These are phyloP conservation scores for Tulasnella sp. DNA, from an alignment of 768 basidiomycete species.

Conservation along the genomic window DNA sequence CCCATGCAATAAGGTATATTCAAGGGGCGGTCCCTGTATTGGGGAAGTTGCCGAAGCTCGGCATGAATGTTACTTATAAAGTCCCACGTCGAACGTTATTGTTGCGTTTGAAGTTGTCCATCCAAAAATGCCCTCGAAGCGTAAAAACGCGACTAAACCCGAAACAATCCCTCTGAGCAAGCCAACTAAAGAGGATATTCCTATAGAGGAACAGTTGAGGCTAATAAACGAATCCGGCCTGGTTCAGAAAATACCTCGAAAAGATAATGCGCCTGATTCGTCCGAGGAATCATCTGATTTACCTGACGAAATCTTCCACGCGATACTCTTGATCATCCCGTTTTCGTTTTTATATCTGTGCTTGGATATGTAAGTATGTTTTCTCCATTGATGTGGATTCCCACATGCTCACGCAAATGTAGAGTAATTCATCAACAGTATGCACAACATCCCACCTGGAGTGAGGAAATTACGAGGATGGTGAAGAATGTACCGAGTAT, in stretches of 20 bases:
- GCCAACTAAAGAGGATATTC: slow-evolving; percentile 46
- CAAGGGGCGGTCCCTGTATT: too few species aligned
- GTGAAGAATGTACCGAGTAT: slow-evolving; percentile 58
- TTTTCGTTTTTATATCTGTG: slow-evolving; percentile 59
- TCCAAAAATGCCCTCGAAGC: too few species aligned
- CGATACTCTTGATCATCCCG: slow-evolving; percentile 53
- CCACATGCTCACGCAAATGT: slow-evolving; percentile 10
- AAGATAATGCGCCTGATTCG: not conserved
- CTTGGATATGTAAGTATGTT: slow-evolving; percentile 65
- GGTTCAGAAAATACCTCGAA: slow-evolving; percentile 20
- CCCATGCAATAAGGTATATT: too few species aligned
- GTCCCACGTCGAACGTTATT: too few species aligned
- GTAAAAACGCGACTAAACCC: too few species aligned
- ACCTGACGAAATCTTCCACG: slow-evolving; percentile 57
- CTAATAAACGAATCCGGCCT: slow-evolving; percentile 51
- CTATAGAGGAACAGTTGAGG: slow-evolving; percentile 69
- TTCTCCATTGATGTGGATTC: not conserved
- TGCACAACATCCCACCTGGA: slow-evolving; percentile 40
- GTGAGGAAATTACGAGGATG: slow-evolving; percentile 43
- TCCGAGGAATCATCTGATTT: slow-evolving; percentile 11
- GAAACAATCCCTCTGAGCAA: too few species aligned
- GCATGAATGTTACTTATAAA: too few species aligned
- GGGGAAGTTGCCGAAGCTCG: too few species aligned
- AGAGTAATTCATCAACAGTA: slow-evolving; percentile 75
- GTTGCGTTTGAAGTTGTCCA: too few species aligned